Percentiles rank a stretch among this genome's conserved stretches.
Conservation (phyloP, 73 alveolate species). For the Symbiodinium natans region DNA sequence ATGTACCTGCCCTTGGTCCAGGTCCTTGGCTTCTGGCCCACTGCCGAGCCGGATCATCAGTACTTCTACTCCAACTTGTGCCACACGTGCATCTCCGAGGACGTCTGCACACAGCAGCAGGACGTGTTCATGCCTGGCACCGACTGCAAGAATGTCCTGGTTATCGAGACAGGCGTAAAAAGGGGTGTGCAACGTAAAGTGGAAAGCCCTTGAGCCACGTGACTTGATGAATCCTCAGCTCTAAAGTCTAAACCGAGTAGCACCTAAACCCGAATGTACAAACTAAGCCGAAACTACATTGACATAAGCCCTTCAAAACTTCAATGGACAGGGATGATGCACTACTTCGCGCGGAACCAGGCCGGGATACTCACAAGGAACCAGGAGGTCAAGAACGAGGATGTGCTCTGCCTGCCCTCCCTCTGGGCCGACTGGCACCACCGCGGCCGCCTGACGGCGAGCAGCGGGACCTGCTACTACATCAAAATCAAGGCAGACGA, state of each 20-base stretch:
- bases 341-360: slow-evolving; percentile 16
- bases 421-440: slow-evolving; percentile 82
- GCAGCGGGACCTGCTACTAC: slow-evolving; percentile 24
- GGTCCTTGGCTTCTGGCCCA: slow-evolving; percentile 37
- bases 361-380: not conserved
- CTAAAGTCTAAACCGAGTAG: too few species aligned
- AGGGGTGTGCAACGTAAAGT: too few species aligned
- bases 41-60: slow-evolving; percentile 23
- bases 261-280: too few species aligned
- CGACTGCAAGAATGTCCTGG: slow-evolving; percentile 36
- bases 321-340: slow-evolving; percentile 43
- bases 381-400: slow-evolving; percentile 19
- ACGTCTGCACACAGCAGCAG: slow-evolving; percentile 29
- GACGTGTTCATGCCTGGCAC: slow-evolving; percentile 76
- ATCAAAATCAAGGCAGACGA: not conserved
- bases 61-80: slow-evolving; percentile 31
- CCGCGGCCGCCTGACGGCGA: slow-evolving; percentile 46
- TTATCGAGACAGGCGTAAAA: not conserved
- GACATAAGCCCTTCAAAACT: too few species aligned
- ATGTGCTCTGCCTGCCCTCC: slow-evolving; percentile 41
- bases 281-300: too few species aligned
- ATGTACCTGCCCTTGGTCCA: slow-evolving; percentile 1
- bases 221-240: too few species aligned
- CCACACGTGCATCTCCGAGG: slow-evolving; percentile 16
- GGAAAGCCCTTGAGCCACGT: too few species aligned